Evolutionary conservation across 208 protist species (phyloP), one percentile per base, ranked within the genome.

Genomic region (Endotrypanum monterogeii): DNA sequence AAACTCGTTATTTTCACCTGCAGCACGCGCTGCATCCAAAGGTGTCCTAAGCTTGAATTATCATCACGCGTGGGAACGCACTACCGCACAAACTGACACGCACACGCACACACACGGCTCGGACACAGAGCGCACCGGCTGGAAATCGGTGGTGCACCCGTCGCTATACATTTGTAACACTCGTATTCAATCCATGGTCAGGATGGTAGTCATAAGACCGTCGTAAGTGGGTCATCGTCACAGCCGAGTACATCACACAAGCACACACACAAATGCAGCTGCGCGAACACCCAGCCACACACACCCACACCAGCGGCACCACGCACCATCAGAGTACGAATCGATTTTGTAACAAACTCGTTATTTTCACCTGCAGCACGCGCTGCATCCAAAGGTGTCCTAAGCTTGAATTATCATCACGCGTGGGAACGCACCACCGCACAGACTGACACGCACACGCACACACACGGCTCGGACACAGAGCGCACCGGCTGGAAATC

Each of bases 361-460:
- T 46, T 83, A 25, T 74, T 86, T 86, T 86, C 78, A 82, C 76
- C 61, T 83, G 78, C 73, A 41, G 65, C 16, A 32, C 54, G 54
- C 54, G 63, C 77, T 74, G 67, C 82, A 86, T 86, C 82, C 82
- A 86, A 86, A 83, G 82, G 82, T 86, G 82, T 86, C 82, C 82
- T 86, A 86, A 84, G 73, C 83, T 83, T 83, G 83, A 52, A 79
- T 55, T 83, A 58, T 84, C 74, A 84, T 84, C 77, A 87, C 50
- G 51, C 39, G 52, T 39, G 52, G 18, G 14, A 30, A 37, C 37
- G 0, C 67, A 56, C 30, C 57, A 37, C 32, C 16, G 32, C 32
- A 7, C 52, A 8, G 41, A 51, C 63, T n/a, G 54, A 28, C 63
- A 46, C 32, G 14, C 57, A 0, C 57, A 62, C 16, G 7, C 58